Evolutionary conservation across 2,329 filamentous ascomycete species (phyloP), one percentile per base, ranked within the genome.

Genomic region (Arthrocladium fulminans): DNA sequence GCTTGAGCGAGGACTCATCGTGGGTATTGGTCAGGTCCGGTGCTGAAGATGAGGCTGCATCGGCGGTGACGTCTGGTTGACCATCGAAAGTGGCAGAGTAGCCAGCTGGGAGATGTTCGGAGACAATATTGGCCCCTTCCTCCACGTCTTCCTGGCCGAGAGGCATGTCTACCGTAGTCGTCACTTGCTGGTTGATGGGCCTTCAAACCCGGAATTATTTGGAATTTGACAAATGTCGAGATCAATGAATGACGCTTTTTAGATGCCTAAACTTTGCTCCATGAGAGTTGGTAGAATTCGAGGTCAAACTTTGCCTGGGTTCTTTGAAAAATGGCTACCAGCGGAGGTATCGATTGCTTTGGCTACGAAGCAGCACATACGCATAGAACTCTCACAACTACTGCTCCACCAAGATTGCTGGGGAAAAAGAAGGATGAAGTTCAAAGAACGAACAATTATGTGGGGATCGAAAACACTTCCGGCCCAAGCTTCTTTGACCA

Each of bases 1-100:
- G 72, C 50, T 73, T 78, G 46, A 88, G 69, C 0, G 85, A 88
- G 1, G 83, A 87, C 51, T 83, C 77, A 38, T 66, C 41, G 12
- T 22, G 22, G 15, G 17, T 9, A 22, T 23, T 13, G 17, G 46
- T 34, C 5, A 49, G 20, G 20, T 49, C 23, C 10, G 39, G 20
- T 19, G 46, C 32, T 24, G 49, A 51, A 15, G 22, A 15, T 4
- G 39, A 43, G 3, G 50, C 50, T 12, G 22, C 6, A 10, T 45
- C 37, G 22, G 27, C 25, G 7, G 39, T 48, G 40, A 35, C 20
- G 20, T 47, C 37, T 20, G 15, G 34, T n/a, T 45, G 42, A n/a
- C 49, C 46, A 42, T 55, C 53, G 19, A 54, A 51, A 2, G 41
- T 48, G 17, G 55, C 55, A 2, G 55, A 53, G 34, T 55, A 57